A percentile compares a stretch with the other conserved stretches of the same genome.
Conservation (phyloP, 768 basidiomycete species). For the Kwoniella heveanensis region DNA sequence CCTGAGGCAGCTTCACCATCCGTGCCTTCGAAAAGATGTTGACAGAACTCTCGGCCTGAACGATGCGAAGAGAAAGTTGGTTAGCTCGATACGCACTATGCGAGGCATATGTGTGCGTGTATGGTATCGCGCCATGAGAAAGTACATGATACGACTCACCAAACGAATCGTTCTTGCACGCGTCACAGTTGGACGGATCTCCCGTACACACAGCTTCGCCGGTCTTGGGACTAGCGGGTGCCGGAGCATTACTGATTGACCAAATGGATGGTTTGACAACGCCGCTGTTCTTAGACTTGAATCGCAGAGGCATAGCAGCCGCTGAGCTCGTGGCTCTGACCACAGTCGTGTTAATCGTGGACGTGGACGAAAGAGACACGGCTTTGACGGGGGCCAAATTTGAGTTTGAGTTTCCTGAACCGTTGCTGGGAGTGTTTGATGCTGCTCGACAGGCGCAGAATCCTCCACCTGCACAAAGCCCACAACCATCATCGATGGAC, state of each 20-base stretch:
- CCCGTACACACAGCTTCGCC: conserved; percentile 45
- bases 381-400: neutral
- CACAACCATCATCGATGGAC: conserved; percentile 36
- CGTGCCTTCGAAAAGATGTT: conserved; percentile 32
- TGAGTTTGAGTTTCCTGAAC: conserved; percentile 15
- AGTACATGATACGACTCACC: conserved; percentile 26
- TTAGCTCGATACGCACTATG: too few species aligned
- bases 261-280: conserved; percentile 32
- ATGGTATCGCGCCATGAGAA: too few species aligned
- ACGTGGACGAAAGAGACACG: neutral
- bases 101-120: neutral
- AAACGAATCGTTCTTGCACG: conserved; percentile 47
- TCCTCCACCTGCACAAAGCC: conserved; percentile 37
- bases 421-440: conserved; percentile 9
- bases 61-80: neutral
- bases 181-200: conserved; percentile 50
- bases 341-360: neutral
- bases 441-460: conserved; percentile 43
- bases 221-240: conserved; percentile 6
- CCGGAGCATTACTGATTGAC: conserved; percentile 19
- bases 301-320: conserved; percentile 31
- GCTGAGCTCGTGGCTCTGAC: conserved; percentile 17
- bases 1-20: conserved; percentile 6
- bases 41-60: conserved; percentile 49
- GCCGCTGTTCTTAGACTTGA: conserved; percentile 16